Conservation (phyloP, 805 yeast species). For the Ogataea pini region DNA sequence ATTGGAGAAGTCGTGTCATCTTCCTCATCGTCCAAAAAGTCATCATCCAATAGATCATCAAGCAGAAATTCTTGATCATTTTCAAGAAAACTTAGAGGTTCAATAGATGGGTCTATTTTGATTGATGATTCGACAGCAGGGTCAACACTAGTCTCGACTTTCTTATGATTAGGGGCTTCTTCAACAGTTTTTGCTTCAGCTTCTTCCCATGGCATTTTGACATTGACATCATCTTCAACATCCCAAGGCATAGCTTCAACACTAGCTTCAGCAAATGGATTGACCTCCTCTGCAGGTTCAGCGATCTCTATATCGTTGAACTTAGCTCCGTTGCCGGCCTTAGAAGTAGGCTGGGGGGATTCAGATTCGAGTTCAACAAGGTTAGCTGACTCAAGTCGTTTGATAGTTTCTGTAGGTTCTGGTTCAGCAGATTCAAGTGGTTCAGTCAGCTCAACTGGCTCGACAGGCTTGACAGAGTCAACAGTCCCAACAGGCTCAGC, state of each 20-base stretch:
- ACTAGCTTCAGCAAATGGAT: not conserved
- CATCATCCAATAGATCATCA: slow-evolving; percentile 42
- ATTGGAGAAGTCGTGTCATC: slow-evolving; percentile 1
- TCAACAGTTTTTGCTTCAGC: not conserved
- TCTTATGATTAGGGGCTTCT: not conserved
- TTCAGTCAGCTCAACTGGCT: not conserved
- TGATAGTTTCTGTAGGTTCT: too few relatives aligned
- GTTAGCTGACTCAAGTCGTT: not conserved
- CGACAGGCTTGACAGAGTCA: not conserved
- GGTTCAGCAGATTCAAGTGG: not conserved
- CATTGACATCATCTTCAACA: slow-evolving; percentile 2
- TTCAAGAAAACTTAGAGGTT: slow-evolving; percentile 44
- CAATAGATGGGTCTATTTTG: slow-evolving; percentile 29
- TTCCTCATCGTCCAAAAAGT: slow-evolving; percentile 32
- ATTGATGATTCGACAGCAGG: not conserved
- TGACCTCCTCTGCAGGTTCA: not conserved
- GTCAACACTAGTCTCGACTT: not conserved
- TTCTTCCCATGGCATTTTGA: slow-evolving; percentile 14
- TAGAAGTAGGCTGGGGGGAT: not conserved
- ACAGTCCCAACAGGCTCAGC: not conserved
- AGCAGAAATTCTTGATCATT: slow-evolving; percentile 45
- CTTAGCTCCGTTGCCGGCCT: too few relatives aligned
- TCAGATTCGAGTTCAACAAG: not conserved
- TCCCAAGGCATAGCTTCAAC: slow-evolving; percentile 4
- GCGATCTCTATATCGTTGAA: not conserved